Evolutionary conservation across 352 stramenopile species (phyloP).

Genomic region (Plasmopara muralis): DNA sequence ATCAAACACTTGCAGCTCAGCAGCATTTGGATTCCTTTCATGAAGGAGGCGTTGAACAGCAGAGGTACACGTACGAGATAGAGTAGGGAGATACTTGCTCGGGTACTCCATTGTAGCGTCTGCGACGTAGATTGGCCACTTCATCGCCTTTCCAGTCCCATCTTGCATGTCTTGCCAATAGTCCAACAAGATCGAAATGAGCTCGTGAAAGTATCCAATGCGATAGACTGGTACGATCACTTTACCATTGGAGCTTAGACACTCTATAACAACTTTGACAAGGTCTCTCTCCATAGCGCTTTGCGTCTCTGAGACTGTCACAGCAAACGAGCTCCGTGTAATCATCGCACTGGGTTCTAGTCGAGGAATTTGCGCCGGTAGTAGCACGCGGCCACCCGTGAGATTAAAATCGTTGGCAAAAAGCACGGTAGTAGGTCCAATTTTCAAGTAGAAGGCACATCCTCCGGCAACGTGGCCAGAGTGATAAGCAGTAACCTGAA

Average conservation of each 20-base stretch:
- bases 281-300: constrained; percentile 78
- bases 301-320: constrained; percentile 78
- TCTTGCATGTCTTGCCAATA: constrained; percentile 66
- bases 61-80: constrained; percentile 56
- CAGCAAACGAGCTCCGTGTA: constrained; percentile 66
- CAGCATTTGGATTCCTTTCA: constrained; percentile 10
- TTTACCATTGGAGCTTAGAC: constrained; percentile 66
- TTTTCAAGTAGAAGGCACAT: constrained; percentile 70
- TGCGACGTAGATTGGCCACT: constrained; percentile 61
- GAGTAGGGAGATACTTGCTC: constrained; percentile 45
- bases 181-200: constrained; percentile 59
- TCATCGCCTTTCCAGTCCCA: constrained; percentile 13
- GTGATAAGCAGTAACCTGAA: constrained; percentile 80
- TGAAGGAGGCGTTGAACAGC: constrained; percentile 31
- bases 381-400: constrained; percentile 56
- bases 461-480: constrained; percentile 71
- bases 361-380: constrained; percentile 61
- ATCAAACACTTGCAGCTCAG: constrained; percentile 50
- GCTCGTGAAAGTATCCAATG: constrained; percentile 76
- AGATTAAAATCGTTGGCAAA: constrained; percentile 81
- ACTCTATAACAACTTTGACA: constrained; percentile 71
- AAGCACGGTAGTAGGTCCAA: constrained; percentile 61
- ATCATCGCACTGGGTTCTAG: constrained; percentile 54
- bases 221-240: constrained; percentile 77
- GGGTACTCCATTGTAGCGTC: constrained; percentile 57